phyloP scores from a whole-genome alignment of 2,329 filamentous ascomycete species.

The Penicillium sp. region DNA sequence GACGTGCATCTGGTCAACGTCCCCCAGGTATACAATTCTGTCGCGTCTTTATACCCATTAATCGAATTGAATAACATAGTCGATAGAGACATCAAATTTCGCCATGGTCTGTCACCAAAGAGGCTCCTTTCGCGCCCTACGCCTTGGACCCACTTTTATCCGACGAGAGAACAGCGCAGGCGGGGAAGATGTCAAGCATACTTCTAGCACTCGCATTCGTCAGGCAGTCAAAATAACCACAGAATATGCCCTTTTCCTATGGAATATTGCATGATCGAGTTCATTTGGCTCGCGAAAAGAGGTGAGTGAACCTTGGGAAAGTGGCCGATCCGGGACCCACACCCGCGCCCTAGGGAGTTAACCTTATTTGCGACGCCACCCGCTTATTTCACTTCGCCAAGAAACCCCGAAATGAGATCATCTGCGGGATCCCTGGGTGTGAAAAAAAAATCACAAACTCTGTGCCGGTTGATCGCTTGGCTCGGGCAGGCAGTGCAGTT shows the following conservation, averaged over 20 bases:
- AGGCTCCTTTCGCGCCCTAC: neutral
- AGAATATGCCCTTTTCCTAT: neutral
- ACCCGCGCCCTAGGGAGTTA: neutral
- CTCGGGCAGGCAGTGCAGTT: conserved; percentile 10
- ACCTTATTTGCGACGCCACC: neutral
- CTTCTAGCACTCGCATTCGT: neutral
- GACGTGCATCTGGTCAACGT: neutral
- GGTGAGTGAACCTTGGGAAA: neutral
- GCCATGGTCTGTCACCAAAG: neutral
- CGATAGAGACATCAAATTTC: neutral
- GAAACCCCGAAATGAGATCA: neutral
- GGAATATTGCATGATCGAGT: neutral
- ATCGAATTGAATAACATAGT: neutral
- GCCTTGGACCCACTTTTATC: neutral
- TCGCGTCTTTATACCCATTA: neutral
- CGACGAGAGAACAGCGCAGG: neutral
- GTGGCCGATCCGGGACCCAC: neutral
- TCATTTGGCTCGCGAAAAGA: neutral
- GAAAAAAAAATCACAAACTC: neutral
- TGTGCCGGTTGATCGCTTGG: neutral
- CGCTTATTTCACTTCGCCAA: neutral
- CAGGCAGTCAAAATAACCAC: neutral
- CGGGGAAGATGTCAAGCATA: neutral
- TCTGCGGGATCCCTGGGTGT: neutral
- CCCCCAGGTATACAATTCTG: neutral